Base-by-base conservation (phyloP, 2,329 filamentous ascomycete genomes). In the Dactylellina cionopaga region DNA sequence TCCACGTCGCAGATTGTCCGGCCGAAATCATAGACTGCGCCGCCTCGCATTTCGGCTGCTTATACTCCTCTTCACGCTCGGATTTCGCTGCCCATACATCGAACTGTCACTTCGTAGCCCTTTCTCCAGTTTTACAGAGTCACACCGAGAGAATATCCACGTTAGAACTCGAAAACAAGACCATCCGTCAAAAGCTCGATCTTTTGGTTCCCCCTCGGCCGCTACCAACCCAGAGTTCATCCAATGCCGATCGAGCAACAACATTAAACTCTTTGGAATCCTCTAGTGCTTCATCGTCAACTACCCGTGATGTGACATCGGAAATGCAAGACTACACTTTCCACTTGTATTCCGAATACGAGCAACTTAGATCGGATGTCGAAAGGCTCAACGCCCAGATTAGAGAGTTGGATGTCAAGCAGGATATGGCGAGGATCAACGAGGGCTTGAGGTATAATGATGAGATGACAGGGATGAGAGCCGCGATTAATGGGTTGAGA, bases 361-460 rank as follows among this genome's bases (percentile, higher is more conserved):
- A 78, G 27, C 76, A 77, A 39, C 68, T 78, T 7, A 63, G 76
- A 7, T 68, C 72, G 15, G 76, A 78, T 43, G 62, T 78, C 15
- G 76, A 77, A 58, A 51, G 75, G 29, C 56, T 78, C 17, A 75
- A 68, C 22, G 76, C 74, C 3, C 68, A 63, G 5, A 49, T 78
- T 6, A 62, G 65, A 43, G 76, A 77, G 46, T 59, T 78, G 58
- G 76, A 78, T 52, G 76, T 77, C 9, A 77, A 77, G 41, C 76
- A 77, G 25, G 74, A 72, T 15, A 76, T 77, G 76, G 56, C 76
- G 39, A 37, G 76, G 35, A 74, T 76, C 24, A 74, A 74, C 31
- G 76, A 78, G 43, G 77, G 72, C 9, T 44, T 78, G 25, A 65
- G 76, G 46, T 76, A 74, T n/a, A 76, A 76, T 24, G 76, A 78